Evolutionary conservation across 2,329 filamentous ascomycete species (phyloP), one percentile per base, ranked within the genome.

Genomic region (Alternaria viburni): DNA sequence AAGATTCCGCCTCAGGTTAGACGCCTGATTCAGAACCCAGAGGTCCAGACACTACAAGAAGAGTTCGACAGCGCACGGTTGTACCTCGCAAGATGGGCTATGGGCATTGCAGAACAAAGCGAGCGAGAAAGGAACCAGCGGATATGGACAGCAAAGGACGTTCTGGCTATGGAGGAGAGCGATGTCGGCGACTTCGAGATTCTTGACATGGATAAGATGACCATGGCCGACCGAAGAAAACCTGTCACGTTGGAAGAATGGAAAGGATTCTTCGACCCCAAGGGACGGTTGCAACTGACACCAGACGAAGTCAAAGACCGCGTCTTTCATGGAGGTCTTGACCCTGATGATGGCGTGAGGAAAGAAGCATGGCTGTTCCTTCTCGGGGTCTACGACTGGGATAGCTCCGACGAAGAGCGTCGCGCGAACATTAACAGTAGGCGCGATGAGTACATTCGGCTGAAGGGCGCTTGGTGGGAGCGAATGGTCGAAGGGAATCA

Each of bases 391-490:
- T 92, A 97, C 74, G 90, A 95, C 3, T 99, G 96, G 96, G 89
- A 97, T 71, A 97, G 93, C 79, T 93, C 91, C 0, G 85, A 85
- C 1, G 93, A 97, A 64, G 96, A 99, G 76, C 88, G 96, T 43
- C 92, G 90, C 72, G 93, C 90, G 0, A 87, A 94, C 71, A 85
- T 94, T 72, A 95, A 96, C 50, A 96, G 92, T 8, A 86, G 96
- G 32, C 86, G 96, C 10, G 96, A 99, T 73, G 93, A 96, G 72
- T 99, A 98, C 78, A 92, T 98, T 62, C 91, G 93, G 68, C 85
- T 99, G 46, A 99, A 99, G 81, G 93, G 91, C 6, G 87, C 91
- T 0, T 99, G 96, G 96, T 99, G 96, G 96, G 94, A 98, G 80
- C 87, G 91, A 41, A 89, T 97, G 71, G 87, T 96, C 3, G 94